Conservation (phyloP, 2,329 filamentous ascomycete genomes). For the Curvularia spicifera region DNA sequence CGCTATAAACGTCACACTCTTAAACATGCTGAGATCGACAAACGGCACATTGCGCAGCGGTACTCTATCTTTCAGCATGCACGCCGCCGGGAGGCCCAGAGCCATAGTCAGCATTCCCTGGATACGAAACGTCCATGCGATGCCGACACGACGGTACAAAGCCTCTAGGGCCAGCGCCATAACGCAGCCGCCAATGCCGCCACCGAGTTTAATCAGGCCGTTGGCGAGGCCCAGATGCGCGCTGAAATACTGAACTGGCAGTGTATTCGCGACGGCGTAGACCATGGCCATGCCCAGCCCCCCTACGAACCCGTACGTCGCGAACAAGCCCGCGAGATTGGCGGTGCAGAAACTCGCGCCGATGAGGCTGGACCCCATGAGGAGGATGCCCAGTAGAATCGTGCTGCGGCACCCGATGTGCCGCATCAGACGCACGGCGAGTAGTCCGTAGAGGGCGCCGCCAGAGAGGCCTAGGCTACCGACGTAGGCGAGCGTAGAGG, state of each 20-base stretch:
- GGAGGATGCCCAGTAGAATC: constrained; percentile 57
- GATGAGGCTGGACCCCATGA: constrained; percentile 60
- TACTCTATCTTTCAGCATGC: constrained; percentile 35
- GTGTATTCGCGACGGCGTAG: constrained; percentile 32
- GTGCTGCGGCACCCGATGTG: constrained; percentile 57
- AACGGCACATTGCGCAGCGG: constrained; percentile 30
- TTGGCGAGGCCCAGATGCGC: constrained; percentile 39
- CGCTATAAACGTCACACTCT: constrained; percentile 28
- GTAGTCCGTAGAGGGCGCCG: constrained; percentile 60
- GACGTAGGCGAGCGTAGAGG: constrained; percentile 65
- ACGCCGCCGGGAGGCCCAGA: constrained; percentile 36
- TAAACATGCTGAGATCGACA: constrained; percentile 36
- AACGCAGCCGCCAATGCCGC: constrained; percentile 37
- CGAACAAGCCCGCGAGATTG: constrained; percentile 58
- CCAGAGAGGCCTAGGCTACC: constrained; percentile 61
- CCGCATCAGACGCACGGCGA: constrained; percentile 60
- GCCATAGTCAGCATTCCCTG: constrained; percentile 34
- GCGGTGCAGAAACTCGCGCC: constrained; percentile 56
- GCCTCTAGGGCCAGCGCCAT: constrained; percentile 37
- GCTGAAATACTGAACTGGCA: constrained; percentile 41
- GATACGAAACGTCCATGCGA: constrained; percentile 42
- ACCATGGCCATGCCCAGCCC: constrained; percentile 51
- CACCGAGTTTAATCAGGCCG: constrained; percentile 39
- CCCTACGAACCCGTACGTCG: constrained; percentile 56
- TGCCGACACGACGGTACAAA: constrained; percentile 34